Percentiles rank a stretch among this genome's conserved stretches.
phyloP scores from a whole-genome alignment of 257 asterid species.

The Phtheirospermum japonicum region DNA sequence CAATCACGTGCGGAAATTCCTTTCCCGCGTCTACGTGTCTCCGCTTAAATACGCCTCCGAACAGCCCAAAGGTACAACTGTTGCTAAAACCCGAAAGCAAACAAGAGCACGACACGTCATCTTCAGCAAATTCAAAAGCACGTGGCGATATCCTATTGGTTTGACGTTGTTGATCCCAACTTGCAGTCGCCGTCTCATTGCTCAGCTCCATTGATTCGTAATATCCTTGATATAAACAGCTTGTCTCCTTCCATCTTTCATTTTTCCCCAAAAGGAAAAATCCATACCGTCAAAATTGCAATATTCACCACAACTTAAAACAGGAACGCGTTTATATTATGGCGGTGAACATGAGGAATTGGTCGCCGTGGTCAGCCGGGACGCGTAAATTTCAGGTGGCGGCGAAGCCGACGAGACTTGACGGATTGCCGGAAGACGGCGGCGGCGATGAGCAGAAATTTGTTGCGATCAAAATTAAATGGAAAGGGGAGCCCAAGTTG shows the following conservation, averaged over 20 bases:
- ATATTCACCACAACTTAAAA: neutral
- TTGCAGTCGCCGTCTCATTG: constrained; percentile 14
- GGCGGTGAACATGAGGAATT: constrained; percentile 33
- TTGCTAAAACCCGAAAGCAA: too few relatives aligned
- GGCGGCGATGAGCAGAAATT: constrained; percentile 24
- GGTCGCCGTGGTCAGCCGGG: constrained; percentile 18
- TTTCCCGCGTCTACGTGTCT: constrained; percentile 45
- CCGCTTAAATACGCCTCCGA: constrained; percentile 15
- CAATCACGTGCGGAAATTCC: constrained; percentile 65
- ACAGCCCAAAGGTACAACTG: too few relatives aligned
- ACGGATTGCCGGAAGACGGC: constrained; percentile 26
- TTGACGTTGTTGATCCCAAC: neutral
- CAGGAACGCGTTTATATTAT: constrained; percentile 13
- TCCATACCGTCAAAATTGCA: constrained; percentile 8
- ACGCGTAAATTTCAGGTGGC: constrained; percentile 55
- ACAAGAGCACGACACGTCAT: constrained; percentile 33
- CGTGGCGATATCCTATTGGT: constrained; percentile 35
- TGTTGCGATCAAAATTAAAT: constrained; percentile 45
- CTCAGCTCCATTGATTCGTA: constrained; percentile 13
- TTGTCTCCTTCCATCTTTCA: too few relatives aligned
- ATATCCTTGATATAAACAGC: constrained; percentile 8
- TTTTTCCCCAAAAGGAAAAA: neutral
- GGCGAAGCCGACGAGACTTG: constrained; percentile 45
- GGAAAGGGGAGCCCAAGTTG: constrained; percentile 65
- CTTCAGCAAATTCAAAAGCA: neutral